Percentiles rank a stretch among this genome's conserved stretches.
Conservation (phyloP, 2,329 filamentous ascomycete species). For the Diaporthe destruens region DNA sequence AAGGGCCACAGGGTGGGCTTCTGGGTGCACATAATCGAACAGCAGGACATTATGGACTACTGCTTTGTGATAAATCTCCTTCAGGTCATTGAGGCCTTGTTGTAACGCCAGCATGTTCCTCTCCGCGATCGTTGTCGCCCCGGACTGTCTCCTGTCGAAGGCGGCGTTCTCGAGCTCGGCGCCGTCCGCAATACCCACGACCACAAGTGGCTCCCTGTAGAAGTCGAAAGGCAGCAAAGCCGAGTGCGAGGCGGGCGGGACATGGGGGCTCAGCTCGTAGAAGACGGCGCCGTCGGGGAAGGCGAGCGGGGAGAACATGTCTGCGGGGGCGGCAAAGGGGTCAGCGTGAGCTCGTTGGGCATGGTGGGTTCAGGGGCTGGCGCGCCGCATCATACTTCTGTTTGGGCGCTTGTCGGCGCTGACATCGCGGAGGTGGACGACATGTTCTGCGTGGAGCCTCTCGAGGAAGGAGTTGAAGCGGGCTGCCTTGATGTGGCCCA, state of each 20-base stretch:
- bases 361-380: slow-evolving; percentile 36
- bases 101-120: slow-evolving; percentile 70
- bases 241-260: slow-evolving; percentile 83
- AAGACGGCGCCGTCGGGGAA: slow-evolving; percentile 89
- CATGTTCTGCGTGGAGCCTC: slow-evolving; percentile 81
- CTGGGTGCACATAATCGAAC: slow-evolving; percentile 75
- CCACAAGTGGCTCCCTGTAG: slow-evolving; percentile 84
- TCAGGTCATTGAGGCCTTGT: slow-evolving; percentile 77
- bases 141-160: slow-evolving; percentile 68
- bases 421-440: slow-evolving; percentile 87
- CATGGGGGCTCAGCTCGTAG: slow-evolving; percentile 86
- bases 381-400: slow-evolving; percentile 74
- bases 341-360: slow-evolving; percentile 30
- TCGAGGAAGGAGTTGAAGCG: slow-evolving; percentile 84
- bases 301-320: slow-evolving; percentile 92
- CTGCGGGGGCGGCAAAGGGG: slow-evolving; percentile 58
- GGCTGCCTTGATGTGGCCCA: slow-evolving; percentile 86
- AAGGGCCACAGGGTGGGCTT: slow-evolving; percentile 64
- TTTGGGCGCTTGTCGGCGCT: slow-evolving; percentile 87
- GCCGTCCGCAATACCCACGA: slow-evolving; percentile 89
- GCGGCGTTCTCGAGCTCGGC: slow-evolving; percentile 70
- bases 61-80: slow-evolving; percentile 80
- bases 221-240: slow-evolving; percentile 90
- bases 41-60: slow-evolving; percentile 83
- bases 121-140: slow-evolving; percentile 65